A percentile compares a stretch with the other conserved stretches of the same genome.
phyloP scores from a whole-genome alignment of 2,329 filamentous ascomycete genomes.

The Colletotrichum horii region DNA sequence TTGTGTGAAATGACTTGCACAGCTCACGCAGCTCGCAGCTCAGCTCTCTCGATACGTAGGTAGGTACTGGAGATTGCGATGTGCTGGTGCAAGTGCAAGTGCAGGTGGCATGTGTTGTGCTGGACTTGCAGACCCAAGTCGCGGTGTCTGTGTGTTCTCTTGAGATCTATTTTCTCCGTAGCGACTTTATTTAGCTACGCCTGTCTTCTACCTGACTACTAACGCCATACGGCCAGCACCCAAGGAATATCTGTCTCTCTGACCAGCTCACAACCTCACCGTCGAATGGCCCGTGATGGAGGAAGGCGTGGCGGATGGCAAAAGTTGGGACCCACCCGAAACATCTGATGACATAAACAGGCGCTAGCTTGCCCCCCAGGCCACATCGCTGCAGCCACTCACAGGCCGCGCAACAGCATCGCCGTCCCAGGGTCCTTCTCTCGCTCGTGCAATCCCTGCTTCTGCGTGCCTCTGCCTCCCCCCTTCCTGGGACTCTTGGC shows the following conservation, averaged over 20 bases:
- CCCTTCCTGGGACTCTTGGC: not conserved
- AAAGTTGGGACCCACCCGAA: slow-evolving; percentile 2
- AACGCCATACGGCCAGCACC: not conserved
- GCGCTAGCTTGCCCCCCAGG: not conserved
- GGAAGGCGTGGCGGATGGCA: not conserved
- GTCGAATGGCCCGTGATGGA: not conserved
- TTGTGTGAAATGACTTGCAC: not conserved
- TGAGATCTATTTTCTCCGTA: not conserved
- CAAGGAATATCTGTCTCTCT: not conserved
- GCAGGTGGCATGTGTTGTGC: not conserved
- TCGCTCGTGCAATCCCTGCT: not conserved
- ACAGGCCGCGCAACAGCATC: not conserved
- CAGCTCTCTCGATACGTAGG: not conserved
- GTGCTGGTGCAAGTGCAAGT: not conserved
- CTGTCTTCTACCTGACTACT: not conserved
- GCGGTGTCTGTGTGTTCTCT: not conserved
- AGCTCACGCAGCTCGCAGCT: not conserved
- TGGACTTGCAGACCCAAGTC: not conserved
- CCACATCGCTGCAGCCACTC: slow-evolving; percentile 1
- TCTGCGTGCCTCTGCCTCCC: not conserved
- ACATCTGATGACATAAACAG: slow-evolving; percentile 20
- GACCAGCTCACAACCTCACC: not conserved
- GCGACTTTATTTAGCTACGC: not conserved
- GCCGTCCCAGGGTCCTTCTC: not conserved
- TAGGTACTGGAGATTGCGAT: not conserved